Base-by-base conservation (phyloP, 805 yeast species). In the Candida koratica region DNA sequence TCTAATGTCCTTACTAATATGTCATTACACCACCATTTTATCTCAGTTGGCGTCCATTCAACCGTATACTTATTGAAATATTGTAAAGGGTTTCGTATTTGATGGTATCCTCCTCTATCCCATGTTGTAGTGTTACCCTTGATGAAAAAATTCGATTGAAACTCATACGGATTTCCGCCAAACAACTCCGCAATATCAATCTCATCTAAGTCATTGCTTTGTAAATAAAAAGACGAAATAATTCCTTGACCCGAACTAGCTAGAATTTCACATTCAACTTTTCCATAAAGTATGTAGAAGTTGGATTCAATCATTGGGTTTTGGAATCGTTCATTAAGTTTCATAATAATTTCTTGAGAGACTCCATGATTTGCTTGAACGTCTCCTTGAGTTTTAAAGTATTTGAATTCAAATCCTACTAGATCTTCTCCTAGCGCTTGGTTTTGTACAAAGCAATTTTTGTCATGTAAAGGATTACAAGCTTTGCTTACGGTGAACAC, bases 151-250 rank as follows among this genome's bases (percentile, higher is more conserved):
- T 65, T 65, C 13, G 66, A 45, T 42, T 64, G 70, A 41, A 49
- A 52, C 37, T 52, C 53, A 32, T 37, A 48, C 5, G 43, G 45
- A 32, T 56, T 51, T n/a, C 60, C 58, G 3, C 72, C 72, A 49
- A 65, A 62, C 5, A 56, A 37, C 33, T 67, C 72, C 3, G 56
- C 60, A 6, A 64, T 46, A 36, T 67, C 71, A 24, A 67, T 64
- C 40, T 65, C 71, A 42, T 67, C 72, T 39, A 61, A 49, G 45
- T 64, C 70, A 38, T 64, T 64, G 29, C 67, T 60, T 41, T 64
- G 71, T n/a, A 66, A 39, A 43, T 66, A 66, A 28, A 64, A 57
- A 16, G 66, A 58, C 16, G 62, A 53, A n/a, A 67, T 53, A 14
- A 67, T 52, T 1, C 71, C 71, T 4, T 28, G 32, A 1, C 70